Percentiles rank a stretch among this genome's conserved stretches.
Evolutionary conservation across 192 early-diverging fungal species (phyloP).

Genomic region (Backusella liffmaniae): DNA sequence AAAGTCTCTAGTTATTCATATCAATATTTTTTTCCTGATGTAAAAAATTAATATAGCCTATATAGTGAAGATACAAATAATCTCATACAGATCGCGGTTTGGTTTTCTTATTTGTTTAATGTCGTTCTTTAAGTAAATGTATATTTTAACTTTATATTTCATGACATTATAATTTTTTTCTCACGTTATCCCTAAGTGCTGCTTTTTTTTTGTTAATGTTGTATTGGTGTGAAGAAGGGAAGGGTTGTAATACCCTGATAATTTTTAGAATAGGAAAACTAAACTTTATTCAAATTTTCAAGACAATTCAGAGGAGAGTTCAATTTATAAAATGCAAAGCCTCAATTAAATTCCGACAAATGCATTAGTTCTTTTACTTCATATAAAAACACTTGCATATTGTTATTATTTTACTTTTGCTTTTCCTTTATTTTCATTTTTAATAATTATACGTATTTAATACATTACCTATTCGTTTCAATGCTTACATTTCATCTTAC

Average conservation of each 20-base stretch:
- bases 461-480: not conserved
- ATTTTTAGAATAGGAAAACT: not conserved
- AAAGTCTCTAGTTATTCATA: not conserved
- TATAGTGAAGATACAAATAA: not conserved
- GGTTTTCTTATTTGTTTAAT: not conserved
- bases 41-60: not conserved
- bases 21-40: not conserved
- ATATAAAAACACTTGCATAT: not conserved
- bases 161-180: not conserved
- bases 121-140: not conserved
- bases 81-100: not conserved
- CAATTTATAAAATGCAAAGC: slow-evolving; percentile 2
- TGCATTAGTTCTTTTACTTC: not conserved
- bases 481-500: not conserved
- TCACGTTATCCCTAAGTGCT: not conserved
- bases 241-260: not conserved
- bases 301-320: not conserved
- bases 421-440: not conserved
- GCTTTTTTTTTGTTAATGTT: not conserved
- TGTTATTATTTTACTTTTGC: not conserved
- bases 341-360: slow-evolving; percentile 1
- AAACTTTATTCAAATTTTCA: not conserved
- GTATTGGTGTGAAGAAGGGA: not conserved
- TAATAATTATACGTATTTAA: not conserved
- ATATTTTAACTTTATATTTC: not conserved